A percentile compares a stretch with the other conserved stretches of the same genome.
These are phyloP conservation scores for Xerocomus minutiporus DNA, from an alignment of 1,284 basidiomycete genomes.

Conservation along the genomic window DNA sequence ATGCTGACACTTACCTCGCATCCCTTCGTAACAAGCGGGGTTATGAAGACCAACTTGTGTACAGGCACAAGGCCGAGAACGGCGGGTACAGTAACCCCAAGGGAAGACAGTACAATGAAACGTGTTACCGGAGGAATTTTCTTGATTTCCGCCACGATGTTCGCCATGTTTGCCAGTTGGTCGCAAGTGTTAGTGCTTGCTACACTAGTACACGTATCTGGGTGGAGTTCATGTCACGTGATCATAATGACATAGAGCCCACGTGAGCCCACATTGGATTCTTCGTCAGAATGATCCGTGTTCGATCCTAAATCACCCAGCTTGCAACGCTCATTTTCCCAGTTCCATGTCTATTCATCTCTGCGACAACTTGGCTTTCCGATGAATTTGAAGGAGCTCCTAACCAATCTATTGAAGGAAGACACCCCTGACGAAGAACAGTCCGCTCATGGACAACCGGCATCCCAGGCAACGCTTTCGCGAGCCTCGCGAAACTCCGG, in stretches of 20 bases:
- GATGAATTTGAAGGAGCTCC: conserved; percentile 16
- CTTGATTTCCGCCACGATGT: conserved; percentile 54
- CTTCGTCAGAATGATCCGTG: background rate
- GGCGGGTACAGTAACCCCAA: conserved; percentile 59
- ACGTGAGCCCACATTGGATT: background rate
- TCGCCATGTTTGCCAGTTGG: conserved; percentile 20
- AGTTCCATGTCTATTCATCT: conserved; percentile 9
- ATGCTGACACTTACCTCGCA: conserved; percentile 48
- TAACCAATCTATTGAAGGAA: conserved; percentile 5
- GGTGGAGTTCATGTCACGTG: background rate
- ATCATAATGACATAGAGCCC: background rate
- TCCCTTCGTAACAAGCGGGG: conserved; percentile 40
- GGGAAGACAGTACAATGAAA: conserved; percentile 58
- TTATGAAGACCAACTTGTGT: conserved; percentile 57
- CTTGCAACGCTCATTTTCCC: background rate
- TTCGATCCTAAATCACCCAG: background rate
- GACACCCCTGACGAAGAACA: conserved; percentile 19
- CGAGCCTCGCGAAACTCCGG: background rate
- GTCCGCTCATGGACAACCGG: background rate
- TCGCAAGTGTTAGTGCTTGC: too few relatives aligned
- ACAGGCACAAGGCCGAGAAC: conserved; percentile 54
- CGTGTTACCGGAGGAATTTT: conserved; percentile 88
- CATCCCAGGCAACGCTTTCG: background rate
- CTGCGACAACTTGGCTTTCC: background rate
- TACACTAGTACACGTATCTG: too few relatives aligned